Conservation (phyloP, 352 stramenopile genomes). For the Phytopythium boreale region DNA sequence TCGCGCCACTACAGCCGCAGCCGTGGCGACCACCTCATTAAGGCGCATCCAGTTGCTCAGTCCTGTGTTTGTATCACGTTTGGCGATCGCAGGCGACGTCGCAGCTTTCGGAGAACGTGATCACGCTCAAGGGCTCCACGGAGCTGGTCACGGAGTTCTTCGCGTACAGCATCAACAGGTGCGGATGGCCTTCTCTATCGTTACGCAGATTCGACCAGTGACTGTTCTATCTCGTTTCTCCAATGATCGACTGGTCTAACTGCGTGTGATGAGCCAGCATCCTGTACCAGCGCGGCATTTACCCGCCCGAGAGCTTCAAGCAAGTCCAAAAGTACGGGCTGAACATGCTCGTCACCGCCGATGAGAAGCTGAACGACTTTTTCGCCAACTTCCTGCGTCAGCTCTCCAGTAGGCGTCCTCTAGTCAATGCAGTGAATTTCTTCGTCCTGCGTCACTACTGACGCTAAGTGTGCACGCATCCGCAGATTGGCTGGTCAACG, state of each 20-base stretch:
- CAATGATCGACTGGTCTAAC: too few relatives aligned
- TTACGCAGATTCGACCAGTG: too few relatives aligned
- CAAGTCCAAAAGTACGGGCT: conserved; percentile 98
- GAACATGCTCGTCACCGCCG: conserved; percentile 97
- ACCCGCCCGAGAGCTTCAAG: conserved; percentile 98
- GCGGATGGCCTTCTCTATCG: conserved; percentile 3
- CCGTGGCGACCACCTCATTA: background rate
- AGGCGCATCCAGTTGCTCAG: background rate
- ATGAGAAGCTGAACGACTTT: conserved; percentile 96
- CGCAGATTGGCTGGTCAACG: conserved; percentile 92
- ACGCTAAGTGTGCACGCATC: background rate
- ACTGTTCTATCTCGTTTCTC: too few relatives aligned
- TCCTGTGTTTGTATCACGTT: background rate
- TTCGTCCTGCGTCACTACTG: background rate
- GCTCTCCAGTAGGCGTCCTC: conserved; percentile 61
- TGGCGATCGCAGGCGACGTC: conserved; percentile 41
- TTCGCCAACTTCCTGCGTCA: conserved; percentile 93
- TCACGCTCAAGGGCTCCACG: conserved; percentile 98
- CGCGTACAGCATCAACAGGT: conserved; percentile 98
- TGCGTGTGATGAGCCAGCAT: conserved; percentile 58
- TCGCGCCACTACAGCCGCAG: background rate
- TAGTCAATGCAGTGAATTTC: background rate
- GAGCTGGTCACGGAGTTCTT: conserved; percentile 99
- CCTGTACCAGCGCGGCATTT: conserved; percentile 96
- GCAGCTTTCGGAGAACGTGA: conserved; percentile 90